Percentiles rank a stretch among this genome's conserved stretches.
phyloP scores from a whole-genome alignment of 2,329 filamentous ascomycete species.

The Sporothrix dimorphospora region DNA sequence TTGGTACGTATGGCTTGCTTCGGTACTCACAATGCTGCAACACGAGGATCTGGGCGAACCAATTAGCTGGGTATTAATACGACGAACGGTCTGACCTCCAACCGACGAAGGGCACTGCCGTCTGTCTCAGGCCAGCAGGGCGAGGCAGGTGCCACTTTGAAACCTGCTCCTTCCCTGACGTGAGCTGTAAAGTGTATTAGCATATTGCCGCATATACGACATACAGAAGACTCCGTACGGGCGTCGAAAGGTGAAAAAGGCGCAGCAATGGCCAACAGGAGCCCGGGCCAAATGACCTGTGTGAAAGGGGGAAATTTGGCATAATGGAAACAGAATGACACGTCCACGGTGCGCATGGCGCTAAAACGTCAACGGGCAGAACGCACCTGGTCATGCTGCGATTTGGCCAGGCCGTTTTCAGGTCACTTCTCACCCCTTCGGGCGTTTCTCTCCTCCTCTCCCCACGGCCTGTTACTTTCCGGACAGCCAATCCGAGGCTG shows the following conservation, averaged over 20 bases:
- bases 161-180: background rate
- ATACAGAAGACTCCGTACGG: background rate
- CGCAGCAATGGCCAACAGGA: background rate
- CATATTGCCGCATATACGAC: background rate
- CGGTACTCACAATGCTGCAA: background rate
- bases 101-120: background rate
- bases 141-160: background rate
- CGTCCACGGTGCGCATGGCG: background rate
- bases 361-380: background rate
- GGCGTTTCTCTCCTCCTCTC: background rate
- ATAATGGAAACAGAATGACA: background rate
- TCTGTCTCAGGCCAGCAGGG: slow-evolving; percentile 17
- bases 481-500: slow-evolving; percentile 16
- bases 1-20: background rate
- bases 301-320: background rate
- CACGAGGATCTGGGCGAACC: background rate
- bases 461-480: background rate
- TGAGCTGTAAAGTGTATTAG: background rate
- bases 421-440: background rate
- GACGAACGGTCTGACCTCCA: background rate
- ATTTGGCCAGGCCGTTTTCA: slow-evolving; percentile 6
- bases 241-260: background rate
- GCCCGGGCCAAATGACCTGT: background rate
- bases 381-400: slow-evolving; percentile 3
- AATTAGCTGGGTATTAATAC: slow-evolving; percentile 14